These are phyloP conservation scores for Pseudozyma tsukubaensis DNA, from an alignment of 1,284 basidiomycete genomes.

Conservation along the genomic window DNA sequence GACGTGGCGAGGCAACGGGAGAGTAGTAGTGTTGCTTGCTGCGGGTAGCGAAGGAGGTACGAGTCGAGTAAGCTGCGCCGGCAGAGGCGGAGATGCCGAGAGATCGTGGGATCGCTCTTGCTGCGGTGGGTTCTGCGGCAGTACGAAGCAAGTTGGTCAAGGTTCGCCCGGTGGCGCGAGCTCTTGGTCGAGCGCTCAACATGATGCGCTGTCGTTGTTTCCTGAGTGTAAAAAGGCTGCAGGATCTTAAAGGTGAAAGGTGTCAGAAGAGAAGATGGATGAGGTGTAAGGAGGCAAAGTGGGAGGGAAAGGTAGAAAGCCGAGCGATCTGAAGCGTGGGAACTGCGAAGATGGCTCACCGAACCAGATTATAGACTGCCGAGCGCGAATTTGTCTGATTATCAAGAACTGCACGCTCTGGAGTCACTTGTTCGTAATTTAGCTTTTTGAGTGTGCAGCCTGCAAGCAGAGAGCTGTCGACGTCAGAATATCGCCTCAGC, in stretches of 20 bases:
- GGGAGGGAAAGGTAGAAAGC: too few relatives aligned
- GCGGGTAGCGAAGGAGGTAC: background rate
- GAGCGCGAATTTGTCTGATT: too few relatives aligned
- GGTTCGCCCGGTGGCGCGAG: constrained; percentile 20
- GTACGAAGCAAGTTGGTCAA: constrained; percentile 29
- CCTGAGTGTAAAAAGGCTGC: background rate
- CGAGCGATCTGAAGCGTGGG: too few relatives aligned
- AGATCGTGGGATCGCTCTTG: constrained; percentile 24
- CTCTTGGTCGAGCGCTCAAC: constrained; percentile 26
- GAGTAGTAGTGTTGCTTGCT: background rate
- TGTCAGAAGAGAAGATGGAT: background rate
- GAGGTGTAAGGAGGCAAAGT: background rate
- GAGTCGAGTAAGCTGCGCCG: constrained; percentile 19
- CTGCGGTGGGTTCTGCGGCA: constrained; percentile 7
- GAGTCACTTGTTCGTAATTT: too few relatives aligned
- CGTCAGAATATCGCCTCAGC: background rate
- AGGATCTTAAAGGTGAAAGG: background rate
- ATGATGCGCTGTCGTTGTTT: background rate
- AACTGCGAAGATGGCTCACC: too few relatives aligned
- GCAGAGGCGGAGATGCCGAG: constrained; percentile 29
- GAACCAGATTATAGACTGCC: too few relatives aligned
- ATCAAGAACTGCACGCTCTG: too few relatives aligned
- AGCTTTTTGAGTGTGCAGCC: too few relatives aligned
- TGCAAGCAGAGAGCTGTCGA: constrained; percentile 16
- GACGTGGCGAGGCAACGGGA: constrained; percentile 10